Conservation (phyloP, 1,284 basidiomycete genomes). For the Naganishia cerealis region DNA sequence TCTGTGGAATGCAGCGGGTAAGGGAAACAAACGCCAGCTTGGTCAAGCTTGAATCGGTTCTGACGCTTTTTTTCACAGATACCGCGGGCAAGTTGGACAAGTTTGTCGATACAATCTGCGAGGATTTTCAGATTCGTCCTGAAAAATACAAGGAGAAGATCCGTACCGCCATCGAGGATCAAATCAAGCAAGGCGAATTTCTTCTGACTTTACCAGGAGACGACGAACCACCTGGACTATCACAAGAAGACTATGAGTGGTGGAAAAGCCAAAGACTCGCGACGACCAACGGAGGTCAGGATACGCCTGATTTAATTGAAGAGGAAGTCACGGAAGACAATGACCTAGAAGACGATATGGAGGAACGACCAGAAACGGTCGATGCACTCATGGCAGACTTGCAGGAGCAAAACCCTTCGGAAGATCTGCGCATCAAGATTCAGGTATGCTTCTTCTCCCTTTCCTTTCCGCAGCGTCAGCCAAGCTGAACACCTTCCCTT, state of each 20-base stretch:
- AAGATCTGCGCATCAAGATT: slow-evolving; percentile 86
- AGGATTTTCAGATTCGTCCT: slow-evolving; percentile 79
- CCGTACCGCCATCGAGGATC: slow-evolving; percentile 80
- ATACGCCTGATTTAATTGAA: slow-evolving; percentile 37
- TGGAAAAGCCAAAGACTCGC: slow-evolving; percentile 28
- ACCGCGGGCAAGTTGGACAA: slow-evolving; percentile 81
- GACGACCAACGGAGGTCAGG: neutral
- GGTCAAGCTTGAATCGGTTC: slow-evolving; percentile 17
- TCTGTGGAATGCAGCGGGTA: slow-evolving; percentile 92
- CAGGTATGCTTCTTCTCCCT: slow-evolving; percentile 63
- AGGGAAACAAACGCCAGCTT: slow-evolving; percentile 39
- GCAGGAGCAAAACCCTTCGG: slow-evolving; percentile 57
- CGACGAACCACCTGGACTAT: slow-evolving; percentile 8
- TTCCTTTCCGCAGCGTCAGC: slow-evolving; percentile 26
- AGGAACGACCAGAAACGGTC: slow-evolving; percentile 37
- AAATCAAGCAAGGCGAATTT: slow-evolving; percentile 63
- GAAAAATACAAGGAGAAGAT: slow-evolving; percentile 70
- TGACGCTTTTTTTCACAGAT: slow-evolving; percentile 59
- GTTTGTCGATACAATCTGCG: slow-evolving; percentile 85
- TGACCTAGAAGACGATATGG: slow-evolving; percentile 37
- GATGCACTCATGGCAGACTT: slow-evolving; percentile 52
- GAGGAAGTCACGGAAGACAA: slow-evolving; percentile 45
- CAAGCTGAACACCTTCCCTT: slow-evolving; percentile 35
- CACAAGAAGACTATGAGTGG: slow-evolving; percentile 33
- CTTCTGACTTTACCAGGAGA: slow-evolving; percentile 12